phyloP scores from a whole-genome alignment of 768 basidiomycete species.

The Auriscalpium microsporum region DNA sequence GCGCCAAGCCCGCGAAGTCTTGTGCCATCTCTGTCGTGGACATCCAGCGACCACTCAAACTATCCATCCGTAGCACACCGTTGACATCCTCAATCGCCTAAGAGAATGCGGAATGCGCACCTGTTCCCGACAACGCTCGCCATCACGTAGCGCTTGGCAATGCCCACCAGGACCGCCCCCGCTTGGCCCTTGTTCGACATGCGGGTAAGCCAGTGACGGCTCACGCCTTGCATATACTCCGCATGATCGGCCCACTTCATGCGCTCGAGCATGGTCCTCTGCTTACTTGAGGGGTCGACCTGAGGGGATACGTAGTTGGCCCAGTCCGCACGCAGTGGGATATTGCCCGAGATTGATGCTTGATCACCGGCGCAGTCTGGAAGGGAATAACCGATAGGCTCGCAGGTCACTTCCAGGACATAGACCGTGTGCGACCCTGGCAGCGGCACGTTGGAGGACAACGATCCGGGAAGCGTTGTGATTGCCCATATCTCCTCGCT shows the following conservation, averaged over 20 bases:
- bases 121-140: conserved; percentile 71
- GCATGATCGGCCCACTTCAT: conserved; percentile 63
- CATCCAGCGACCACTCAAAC: conserved; percentile 65
- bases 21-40: conserved; percentile 63
- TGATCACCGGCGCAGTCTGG: background rate
- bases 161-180: conserved; percentile 33
- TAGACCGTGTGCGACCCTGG: conserved; percentile 32
- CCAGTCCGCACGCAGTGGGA: conserved; percentile 53
- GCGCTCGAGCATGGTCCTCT: conserved; percentile 26
- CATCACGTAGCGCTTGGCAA: conserved; percentile 57
- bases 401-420: conserved; percentile 65
- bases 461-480: conserved; percentile 17
- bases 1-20: conserved; percentile 47
- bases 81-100: background rate
- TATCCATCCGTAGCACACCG: conserved; percentile 18
- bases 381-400: conserved; percentile 46
- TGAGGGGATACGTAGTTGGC: conserved; percentile 41
- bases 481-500: conserved; percentile 55
- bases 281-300: background rate
- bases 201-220: conserved; percentile 52
- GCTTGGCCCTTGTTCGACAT: conserved; percentile 20
- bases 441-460: conserved; percentile 1
- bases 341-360: background rate
- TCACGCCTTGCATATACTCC: conserved; percentile 62
- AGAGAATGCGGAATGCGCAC: conserved; percentile 25